These are phyloP conservation scores for Penicillium paneum DNA, from an alignment of 2,329 filamentous ascomycete genomes.

Conservation along the genomic window DNA sequence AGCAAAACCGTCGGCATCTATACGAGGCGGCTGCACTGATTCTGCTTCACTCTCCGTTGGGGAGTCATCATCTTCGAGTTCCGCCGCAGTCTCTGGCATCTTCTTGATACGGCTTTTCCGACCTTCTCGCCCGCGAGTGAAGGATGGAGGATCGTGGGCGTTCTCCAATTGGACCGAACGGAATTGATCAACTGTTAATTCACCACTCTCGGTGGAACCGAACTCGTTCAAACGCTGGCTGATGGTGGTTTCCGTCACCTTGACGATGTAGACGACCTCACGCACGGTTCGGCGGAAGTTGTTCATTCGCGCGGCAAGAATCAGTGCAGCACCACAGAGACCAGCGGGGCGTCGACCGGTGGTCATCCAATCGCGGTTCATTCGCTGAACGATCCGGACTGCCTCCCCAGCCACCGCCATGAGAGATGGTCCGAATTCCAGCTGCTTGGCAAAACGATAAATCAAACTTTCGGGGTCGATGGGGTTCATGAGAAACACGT, in stretches of 20 bases:
- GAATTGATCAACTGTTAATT: conserved; percentile 84
- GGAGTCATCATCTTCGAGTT: conserved; percentile 48
- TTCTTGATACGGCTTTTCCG: conserved; percentile 50
- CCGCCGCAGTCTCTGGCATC: conserved; percentile 37
- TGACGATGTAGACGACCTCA: conserved; percentile 97
- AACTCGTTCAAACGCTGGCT: conserved; percentile 91
- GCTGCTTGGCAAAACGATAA: conserved; percentile 81
- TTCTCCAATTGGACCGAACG: conserved; percentile 57
- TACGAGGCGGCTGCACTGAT: conserved; percentile 37
- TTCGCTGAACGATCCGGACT: conserved; percentile 79
- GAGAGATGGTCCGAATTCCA: conserved; percentile 82
- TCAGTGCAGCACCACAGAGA: conserved; percentile 87
- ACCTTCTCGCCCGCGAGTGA: conserved; percentile 57
- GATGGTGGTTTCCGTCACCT: conserved; percentile 90
- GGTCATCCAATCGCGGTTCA: conserved; percentile 97
- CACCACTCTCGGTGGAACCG: conserved; percentile 77
- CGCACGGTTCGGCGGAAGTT: conserved; percentile 90
- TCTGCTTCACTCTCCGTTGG: conserved; percentile 15
- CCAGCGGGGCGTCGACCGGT: conserved; percentile 90
- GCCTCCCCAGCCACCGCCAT: conserved; percentile 86
- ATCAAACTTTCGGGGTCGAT: conserved; percentile 88
- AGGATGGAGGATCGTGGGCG: conserved; percentile 76
- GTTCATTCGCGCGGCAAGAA: conserved; percentile 96
- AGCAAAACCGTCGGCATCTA: conserved; percentile 67
- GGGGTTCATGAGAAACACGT: conserved; percentile 68